phyloP scores from a whole-genome alignment of 495 filamentous ascomycete species.

The Hypoxylon crocopeplum region DNA sequence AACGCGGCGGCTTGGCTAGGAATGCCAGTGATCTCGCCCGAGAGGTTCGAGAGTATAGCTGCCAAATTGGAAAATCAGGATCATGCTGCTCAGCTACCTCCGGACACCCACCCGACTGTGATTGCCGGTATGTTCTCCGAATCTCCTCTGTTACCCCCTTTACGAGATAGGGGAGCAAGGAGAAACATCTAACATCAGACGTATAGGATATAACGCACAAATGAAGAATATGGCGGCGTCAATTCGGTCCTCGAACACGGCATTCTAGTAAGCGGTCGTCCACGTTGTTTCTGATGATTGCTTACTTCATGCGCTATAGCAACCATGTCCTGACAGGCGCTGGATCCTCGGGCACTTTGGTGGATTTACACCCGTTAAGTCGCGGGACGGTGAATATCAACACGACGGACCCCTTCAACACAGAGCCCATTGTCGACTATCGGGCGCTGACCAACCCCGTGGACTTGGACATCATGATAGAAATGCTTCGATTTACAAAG shows the following conservation, averaged over 20 bases:
- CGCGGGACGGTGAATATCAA: slow-evolving; percentile 57
- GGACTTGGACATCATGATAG: slow-evolving; percentile 50
- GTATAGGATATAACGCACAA: slow-evolving; percentile 52
- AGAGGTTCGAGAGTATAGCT: slow-evolving; percentile 43
- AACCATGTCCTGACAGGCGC: slow-evolving; percentile 48
- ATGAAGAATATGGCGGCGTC: slow-evolving; percentile 50
- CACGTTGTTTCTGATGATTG: neutral
- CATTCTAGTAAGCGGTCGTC: slow-evolving; percentile 44
- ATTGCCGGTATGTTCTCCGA: slow-evolving; percentile 37
- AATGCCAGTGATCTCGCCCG: slow-evolving; percentile 52
- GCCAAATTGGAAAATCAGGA: slow-evolving; percentile 44
- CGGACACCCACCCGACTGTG: slow-evolving; percentile 46
- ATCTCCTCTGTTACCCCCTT: neutral
- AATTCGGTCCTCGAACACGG: slow-evolving; percentile 46
- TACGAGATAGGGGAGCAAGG: neutral
- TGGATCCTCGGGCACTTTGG: slow-evolving; percentile 42
- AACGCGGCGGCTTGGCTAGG: slow-evolving; percentile 54
- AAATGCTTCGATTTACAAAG: slow-evolving; percentile 49
- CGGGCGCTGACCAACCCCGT: slow-evolving; percentile 57
- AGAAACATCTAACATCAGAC: slow-evolving; percentile 2
- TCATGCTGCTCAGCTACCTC: slow-evolving; percentile 46
- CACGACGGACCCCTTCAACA: slow-evolving; percentile 41
- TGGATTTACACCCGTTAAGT: slow-evolving; percentile 53
- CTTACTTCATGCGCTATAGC: slow-evolving; percentile 12
- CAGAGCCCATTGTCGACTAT: slow-evolving; percentile 55